phyloP scores from a whole-genome alignment of 108 stramenopile genomes.

The Discostella pseudostelligera region DNA sequence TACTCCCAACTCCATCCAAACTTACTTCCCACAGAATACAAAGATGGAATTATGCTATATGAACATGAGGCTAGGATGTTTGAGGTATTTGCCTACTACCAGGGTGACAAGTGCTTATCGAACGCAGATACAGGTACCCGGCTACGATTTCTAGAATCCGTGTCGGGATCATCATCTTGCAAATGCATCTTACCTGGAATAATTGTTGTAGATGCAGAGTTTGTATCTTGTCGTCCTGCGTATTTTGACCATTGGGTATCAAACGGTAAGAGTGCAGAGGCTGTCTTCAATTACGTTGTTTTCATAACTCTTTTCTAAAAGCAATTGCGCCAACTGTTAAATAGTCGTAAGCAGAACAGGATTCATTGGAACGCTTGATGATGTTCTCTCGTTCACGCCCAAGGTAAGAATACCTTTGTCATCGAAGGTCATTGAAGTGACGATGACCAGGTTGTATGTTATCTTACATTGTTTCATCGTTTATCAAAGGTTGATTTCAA shows the following conservation, averaged over 20 bases:
- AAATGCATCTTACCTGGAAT: conserved; percentile 66
- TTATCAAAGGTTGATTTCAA: conserved; percentile 89
- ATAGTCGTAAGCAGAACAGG: conserved; percentile 72
- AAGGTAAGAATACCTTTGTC: conserved; percentile 36
- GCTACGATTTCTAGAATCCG: conserved; percentile 69
- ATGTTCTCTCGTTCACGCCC: conserved; percentile 75
- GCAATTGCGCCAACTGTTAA: too few relatives aligned
- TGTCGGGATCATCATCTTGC: neutral
- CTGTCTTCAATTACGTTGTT: neutral
- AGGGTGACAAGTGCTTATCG: conserved; percentile 35
- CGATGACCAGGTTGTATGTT: neutral
- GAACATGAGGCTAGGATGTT: conserved; percentile 48
- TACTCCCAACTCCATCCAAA: conserved; percentile 67
- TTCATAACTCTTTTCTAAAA: too few relatives aligned
- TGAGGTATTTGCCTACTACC: conserved; percentile 85
- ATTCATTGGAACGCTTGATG: conserved; percentile 77
- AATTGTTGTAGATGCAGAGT: conserved; percentile 53
- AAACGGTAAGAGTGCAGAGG: conserved; percentile 25
- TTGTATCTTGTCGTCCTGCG: conserved; percentile 60
- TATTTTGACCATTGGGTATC: conserved; percentile 91
- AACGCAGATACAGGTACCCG: conserved; percentile 69
- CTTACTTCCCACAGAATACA: conserved; percentile 43
- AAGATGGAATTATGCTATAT: conserved; percentile 26
- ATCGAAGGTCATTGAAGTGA: too few relatives aligned
- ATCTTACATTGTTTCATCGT: conserved; percentile 9